These are phyloP conservation scores for Trichoderma oligosporum DNA, from an alignment of 2,329 filamentous ascomycete genomes.

Conservation along the genomic window DNA sequence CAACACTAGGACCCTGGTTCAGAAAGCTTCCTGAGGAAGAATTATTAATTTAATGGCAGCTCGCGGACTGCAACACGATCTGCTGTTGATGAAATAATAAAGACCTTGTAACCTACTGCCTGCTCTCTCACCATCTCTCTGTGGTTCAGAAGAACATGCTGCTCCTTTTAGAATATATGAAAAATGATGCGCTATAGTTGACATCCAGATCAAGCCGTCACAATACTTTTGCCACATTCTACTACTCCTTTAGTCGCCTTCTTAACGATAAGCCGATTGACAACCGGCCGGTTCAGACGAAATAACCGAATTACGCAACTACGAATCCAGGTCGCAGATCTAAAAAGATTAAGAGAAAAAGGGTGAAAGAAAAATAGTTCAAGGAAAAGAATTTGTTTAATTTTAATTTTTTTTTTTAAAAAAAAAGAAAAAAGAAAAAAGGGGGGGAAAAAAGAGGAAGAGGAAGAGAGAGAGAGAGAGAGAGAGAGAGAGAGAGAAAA, in stretches of 20 bases:
- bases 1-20: constrained; percentile 18
- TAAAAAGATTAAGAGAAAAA: background rate
- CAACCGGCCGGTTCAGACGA: background rate
- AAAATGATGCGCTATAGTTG: constrained; percentile 1
- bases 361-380: background rate
- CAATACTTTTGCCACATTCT: background rate
- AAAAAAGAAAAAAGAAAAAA: too few species aligned
- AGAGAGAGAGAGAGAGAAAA: background rate
- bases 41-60: constrained; percentile 15
- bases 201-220: background rate
- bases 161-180: background rate
- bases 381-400: too few species aligned
- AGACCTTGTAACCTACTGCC: background rate
- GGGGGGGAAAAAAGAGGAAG: too few species aligned
- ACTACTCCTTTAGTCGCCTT: background rate
- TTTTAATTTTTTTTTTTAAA: too few species aligned
- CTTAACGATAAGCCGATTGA: background rate
- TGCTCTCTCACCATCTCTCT: background rate
- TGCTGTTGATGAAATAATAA: constrained; percentile 10
- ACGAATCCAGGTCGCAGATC: background rate
- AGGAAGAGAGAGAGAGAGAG: background rate
- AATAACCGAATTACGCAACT: background rate
- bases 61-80: constrained; percentile 5
- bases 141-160: background rate
- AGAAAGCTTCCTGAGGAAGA: constrained; percentile 12